phyloP scores from a whole-genome alignment of 1,284 basidiomycete species.

The Pseudozyma hubeiensis region DNA sequence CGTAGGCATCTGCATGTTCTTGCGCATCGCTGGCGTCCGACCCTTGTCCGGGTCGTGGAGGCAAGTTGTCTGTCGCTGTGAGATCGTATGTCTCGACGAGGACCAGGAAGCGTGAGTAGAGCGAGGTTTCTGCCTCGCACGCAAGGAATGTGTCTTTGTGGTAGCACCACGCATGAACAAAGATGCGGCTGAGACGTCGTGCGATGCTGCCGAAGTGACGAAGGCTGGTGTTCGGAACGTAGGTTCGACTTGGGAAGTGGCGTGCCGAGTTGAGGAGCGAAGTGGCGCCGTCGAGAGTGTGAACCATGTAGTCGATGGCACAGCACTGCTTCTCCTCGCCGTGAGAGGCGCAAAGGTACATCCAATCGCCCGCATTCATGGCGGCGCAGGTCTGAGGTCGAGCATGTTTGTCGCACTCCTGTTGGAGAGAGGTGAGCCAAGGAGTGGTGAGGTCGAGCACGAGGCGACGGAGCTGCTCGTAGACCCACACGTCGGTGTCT shows the following conservation, averaged over 20 bases:
- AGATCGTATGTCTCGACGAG: slow-evolving; percentile 85
- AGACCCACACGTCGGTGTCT: slow-evolving; percentile 86
- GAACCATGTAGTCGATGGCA: slow-evolving; percentile 95
- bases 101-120: slow-evolving; percentile 89
- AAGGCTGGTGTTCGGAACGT: slow-evolving; percentile 77
- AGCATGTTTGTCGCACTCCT: slow-evolving; percentile 74
- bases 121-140: slow-evolving; percentile 87
- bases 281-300: slow-evolving; percentile 92
- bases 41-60: slow-evolving; percentile 26
- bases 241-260: slow-evolving; percentile 77
- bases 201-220: slow-evolving; percentile 89
- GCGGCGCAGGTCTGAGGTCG: slow-evolving; percentile 78
- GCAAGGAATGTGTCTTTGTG: slow-evolving; percentile 88
- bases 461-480: slow-evolving; percentile 90
- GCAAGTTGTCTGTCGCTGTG: slow-evolving; percentile 42
- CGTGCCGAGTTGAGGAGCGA: slow-evolving; percentile 90
- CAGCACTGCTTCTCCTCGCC: slow-evolving; percentile 75
- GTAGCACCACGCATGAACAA: slow-evolving; percentile 85
- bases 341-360: slow-evolving; percentile 94
- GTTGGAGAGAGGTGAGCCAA: slow-evolving; percentile 84
- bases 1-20: background rate
- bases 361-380: slow-evolving; percentile 98
- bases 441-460: slow-evolving; percentile 91
- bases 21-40: background rate
- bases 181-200: slow-evolving; percentile 89